Conservation (phyloP, 2,329 filamentous ascomycete species). For the Aspergillus oerlinghausenensis region DNA sequence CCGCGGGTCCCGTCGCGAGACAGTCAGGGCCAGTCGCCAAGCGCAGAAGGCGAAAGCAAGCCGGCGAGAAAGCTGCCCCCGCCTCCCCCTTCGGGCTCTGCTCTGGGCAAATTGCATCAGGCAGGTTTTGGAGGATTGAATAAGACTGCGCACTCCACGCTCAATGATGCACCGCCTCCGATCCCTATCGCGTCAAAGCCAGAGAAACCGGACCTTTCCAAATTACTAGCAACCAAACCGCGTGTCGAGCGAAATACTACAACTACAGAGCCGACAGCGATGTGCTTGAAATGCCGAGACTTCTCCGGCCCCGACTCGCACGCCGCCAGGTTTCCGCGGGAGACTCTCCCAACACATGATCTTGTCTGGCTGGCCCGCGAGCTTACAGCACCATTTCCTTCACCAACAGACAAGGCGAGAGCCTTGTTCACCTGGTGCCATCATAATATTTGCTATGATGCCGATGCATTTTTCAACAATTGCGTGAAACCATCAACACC, state of each 20-base stretch:
- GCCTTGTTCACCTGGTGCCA: constrained; percentile 94
- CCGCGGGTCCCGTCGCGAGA: constrained; percentile 21
- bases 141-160: constrained; percentile 20
- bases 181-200: constrained; percentile 53
- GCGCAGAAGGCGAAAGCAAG: constrained; percentile 10
- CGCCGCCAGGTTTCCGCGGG: constrained; percentile 69
- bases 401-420: constrained; percentile 82
- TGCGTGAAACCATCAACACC: constrained; percentile 64
- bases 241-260: constrained; percentile 17
- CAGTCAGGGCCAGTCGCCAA: constrained; percentile 13
- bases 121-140: constrained; percentile 48
- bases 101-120: constrained; percentile 34
- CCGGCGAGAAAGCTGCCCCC: constrained; percentile 32
- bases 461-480: constrained; percentile 69
- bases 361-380: constrained; percentile 71
- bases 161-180: constrained; percentile 40
- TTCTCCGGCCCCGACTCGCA: constrained; percentile 77
- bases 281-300: constrained; percentile 81
- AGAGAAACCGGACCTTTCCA: constrained; percentile 56
- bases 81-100: constrained; percentile 29
- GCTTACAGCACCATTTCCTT: constrained; percentile 74
- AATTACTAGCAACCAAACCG: constrained; percentile 52
- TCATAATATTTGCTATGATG: constrained; percentile 86
- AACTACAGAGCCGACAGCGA: constrained; percentile 16
- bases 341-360: constrained; percentile 64